A percentile compares a stretch with the other conserved stretches of the same genome.
Evolutionary conservation across 441 rosid species (phyloP).

Genomic region (Jatropha multifida): DNA sequence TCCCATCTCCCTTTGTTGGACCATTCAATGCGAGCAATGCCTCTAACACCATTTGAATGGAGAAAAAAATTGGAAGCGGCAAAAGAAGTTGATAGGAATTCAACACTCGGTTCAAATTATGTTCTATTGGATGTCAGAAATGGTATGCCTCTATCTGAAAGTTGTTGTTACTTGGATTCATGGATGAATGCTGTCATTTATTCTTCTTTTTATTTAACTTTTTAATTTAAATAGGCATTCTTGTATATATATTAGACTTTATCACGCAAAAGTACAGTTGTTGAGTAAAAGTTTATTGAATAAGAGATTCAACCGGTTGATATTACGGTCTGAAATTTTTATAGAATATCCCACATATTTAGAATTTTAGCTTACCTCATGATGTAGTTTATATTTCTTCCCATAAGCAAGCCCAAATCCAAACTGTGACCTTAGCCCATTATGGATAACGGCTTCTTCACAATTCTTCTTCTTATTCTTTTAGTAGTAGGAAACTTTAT

Average conservation of each 20-base stretch:
- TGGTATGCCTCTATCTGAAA: conserved; percentile 40
- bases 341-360: neutral
- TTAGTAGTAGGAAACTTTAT: too few relatives aligned
- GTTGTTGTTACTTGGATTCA: neutral
- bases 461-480: too few relatives aligned
- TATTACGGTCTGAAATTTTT: neutral
- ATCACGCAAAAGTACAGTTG: neutral
- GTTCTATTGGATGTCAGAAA: conserved; percentile 84
- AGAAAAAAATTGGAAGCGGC: conserved; percentile 56
- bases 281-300: neutral
- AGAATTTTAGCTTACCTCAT: neutral
- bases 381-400: too few relatives aligned
- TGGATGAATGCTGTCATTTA: neutral
- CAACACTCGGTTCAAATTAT: conserved; percentile 34
- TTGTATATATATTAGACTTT: neutral
- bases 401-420: too few relatives aligned
- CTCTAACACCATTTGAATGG: conserved; percentile 81
- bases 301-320: neutral
- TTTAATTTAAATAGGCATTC: neutral
- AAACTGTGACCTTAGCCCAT: too few relatives aligned
- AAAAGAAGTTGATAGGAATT: conserved; percentile 29
- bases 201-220: neutral
- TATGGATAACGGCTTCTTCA: too few relatives aligned
- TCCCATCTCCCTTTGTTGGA: conserved; percentile 82
- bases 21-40: conserved; percentile 68